Conservation (phyloP, 805 yeast species). For the Saccharomyces cerevisiae region DNA sequence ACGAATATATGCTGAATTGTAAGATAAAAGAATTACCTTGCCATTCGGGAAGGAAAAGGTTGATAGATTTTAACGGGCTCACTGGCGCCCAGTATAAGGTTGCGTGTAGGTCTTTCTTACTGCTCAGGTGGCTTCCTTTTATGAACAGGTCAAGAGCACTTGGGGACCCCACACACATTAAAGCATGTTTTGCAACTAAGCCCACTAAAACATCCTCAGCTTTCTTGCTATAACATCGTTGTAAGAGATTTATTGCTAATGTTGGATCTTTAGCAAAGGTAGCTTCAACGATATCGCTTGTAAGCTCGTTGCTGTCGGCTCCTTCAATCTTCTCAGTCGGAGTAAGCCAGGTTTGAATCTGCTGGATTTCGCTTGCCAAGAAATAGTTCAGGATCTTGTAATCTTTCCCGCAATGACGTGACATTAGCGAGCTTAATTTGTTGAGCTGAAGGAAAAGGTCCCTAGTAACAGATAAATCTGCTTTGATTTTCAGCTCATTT, state of each 20-base stretch:
- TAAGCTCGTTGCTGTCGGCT: conserved; percentile 32
- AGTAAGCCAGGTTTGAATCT: conserved; percentile 69
- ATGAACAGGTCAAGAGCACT: conserved; percentile 16
- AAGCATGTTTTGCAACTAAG: conserved; percentile 49
- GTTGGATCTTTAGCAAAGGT: conserved; percentile 65
- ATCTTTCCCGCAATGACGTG: conserved; percentile 36
- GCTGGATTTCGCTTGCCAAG: conserved; percentile 66
- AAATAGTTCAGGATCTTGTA: conserved; percentile 51
- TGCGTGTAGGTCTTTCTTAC: conserved; percentile 22
- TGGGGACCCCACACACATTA: conserved; percentile 31
- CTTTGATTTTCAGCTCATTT: conserved; percentile 58
- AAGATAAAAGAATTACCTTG: conserved; percentile 57
- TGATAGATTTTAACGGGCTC: conserved; percentile 78
- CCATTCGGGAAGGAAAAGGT: conserved; percentile 68
- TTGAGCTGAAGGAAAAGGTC: conserved; percentile 36
- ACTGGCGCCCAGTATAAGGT: conserved; percentile 65
- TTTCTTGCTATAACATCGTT: conserved; percentile 37
- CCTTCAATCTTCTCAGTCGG: conserved; percentile 26
- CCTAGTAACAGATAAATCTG: conserved; percentile 54
- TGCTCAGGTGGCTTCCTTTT: background rate
- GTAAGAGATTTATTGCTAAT: conserved; percentile 62
- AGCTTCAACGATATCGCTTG: conserved; percentile 34
- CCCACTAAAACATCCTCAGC: conserved; percentile 32
- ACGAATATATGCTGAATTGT: conserved; percentile 84
- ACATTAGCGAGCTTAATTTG: conserved; percentile 13